Evolutionary conservation across 2,329 filamentous ascomycete genomes (phyloP).

Genomic region (Fusarium temperatum): DNA sequence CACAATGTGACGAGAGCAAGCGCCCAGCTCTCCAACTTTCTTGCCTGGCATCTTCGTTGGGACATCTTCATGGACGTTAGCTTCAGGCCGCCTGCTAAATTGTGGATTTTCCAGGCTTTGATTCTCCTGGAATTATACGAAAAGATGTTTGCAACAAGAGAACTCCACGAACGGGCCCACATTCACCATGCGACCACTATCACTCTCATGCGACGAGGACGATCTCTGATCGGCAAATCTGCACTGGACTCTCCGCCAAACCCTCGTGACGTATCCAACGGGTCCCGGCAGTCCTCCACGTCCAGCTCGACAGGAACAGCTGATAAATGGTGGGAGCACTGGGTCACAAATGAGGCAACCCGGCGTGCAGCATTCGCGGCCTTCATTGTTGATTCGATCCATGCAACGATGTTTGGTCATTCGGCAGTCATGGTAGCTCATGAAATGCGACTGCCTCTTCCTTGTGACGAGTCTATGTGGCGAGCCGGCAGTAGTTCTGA

Average conservation of each 20-base stretch:
- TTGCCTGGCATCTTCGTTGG: conserved; percentile 94
- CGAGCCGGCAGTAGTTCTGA: conserved; percentile 87
- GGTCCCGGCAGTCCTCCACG: conserved; percentile 68
- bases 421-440: conserved; percentile 97
- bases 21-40: conserved; percentile 86
- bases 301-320: conserved; percentile 72
- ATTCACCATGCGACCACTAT: conserved; percentile 97
- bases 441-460: conserved; percentile 89
- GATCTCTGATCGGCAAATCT: conserved; percentile 87
- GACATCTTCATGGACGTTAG: conserved; percentile 92
- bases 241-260: conserved; percentile 85
- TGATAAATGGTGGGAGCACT: conserved; percentile 94
- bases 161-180: conserved; percentile 91
- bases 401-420: conserved; percentile 98
- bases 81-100: conserved; percentile 89
- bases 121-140: conserved; percentile 92
- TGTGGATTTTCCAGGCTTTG: conserved; percentile 95
- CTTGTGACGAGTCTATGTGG: conserved; percentile 94
- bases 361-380: conserved; percentile 90
- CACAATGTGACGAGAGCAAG: conserved; percentile 77
- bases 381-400: conserved; percentile 94
- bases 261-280: conserved; percentile 65
- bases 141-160: conserved; percentile 95
- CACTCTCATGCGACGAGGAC: conserved; percentile 92
- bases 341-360: conserved; percentile 94